Base-by-base conservation (phyloP, 805 yeast genomes). In the Saccharomycopsis fodiens region DNA sequence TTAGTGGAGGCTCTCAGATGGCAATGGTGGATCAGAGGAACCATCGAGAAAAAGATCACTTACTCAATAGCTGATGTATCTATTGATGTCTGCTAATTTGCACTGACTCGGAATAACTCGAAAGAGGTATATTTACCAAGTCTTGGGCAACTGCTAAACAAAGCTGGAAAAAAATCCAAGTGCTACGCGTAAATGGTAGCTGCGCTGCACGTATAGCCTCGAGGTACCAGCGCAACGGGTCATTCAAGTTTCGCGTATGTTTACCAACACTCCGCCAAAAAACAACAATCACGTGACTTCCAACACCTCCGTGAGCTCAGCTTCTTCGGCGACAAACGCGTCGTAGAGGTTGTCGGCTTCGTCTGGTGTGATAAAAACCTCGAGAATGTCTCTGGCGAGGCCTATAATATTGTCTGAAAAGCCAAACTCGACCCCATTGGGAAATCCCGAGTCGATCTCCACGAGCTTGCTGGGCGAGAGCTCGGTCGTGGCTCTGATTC, bases 321-420 rank as follows among this genome's bases (percentile, higher is more conserved):
- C 17, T 10, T 51, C 47, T 13, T 43, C 52, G 5, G 52, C 42
- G 47, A 73, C 36, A 64, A 50, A 50, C 5, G 53, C 53, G 25
- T 50, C 44, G 58, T 77, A 85, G 51, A 86, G 64, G 44, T 78
- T 75, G 60, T 87, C 95, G 1, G 87, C 86, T 54, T 85, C 94
- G 52, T 83, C 88, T 55, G 80, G 79, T 3, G 86, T 82, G 8
- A 79, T 73, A 48, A 79, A 77, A 22, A 72, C 69, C 48, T 80
- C 86, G 44, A 87, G 64, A 16, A 86, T 72, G 51, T 80, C 85
- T 51, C 86, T 68, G 0, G 94, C 81, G 56, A 81, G 64, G 51
- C 80, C 86, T 32, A 82, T 76, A 2, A 78, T 76, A 47, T 75
- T 79, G 46, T 69, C 74, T 46, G 76, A 79, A 55, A 79, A 81